A percentile compares a stretch with the other conserved stretches of the same genome.
phyloP scores from a whole-genome alignment of 306 rosid genomes.

The Glycine tomentella region DNA sequence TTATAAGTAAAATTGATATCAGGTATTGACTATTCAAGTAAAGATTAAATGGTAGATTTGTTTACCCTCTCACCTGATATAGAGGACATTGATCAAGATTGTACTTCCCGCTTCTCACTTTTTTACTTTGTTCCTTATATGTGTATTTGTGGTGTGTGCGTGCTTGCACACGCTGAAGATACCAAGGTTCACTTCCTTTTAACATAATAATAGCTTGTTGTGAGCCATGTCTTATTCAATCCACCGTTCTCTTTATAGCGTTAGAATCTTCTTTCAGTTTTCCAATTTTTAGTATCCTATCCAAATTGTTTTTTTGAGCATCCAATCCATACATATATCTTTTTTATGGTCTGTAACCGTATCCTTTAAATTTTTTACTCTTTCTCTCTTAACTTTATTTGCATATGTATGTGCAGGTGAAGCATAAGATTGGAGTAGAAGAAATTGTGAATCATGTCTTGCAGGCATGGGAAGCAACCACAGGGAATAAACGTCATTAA shows the following conservation, averaged over 20 bases:
- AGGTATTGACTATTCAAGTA: too few relatives aligned
- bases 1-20: background rate
- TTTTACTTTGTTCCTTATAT: too few relatives aligned
- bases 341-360: background rate
- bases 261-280: background rate
- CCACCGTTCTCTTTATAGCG: too few relatives aligned
- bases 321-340: background rate
- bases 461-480: slow-evolving; percentile 83
- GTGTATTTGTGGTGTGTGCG: too few relatives aligned
- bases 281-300: slow-evolving; percentile 7
- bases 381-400: background rate
- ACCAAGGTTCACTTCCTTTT: too few relatives aligned
- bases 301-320: background rate
- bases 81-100: too few relatives aligned
- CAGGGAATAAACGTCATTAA: slow-evolving; percentile 74
- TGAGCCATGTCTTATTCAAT: too few relatives aligned
- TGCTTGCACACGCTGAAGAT: too few relatives aligned
- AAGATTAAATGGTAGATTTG: too few relatives aligned
- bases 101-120: too few relatives aligned
- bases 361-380: background rate
- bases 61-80: too few relatives aligned
- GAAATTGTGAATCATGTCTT: slow-evolving; percentile 78
- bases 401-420: slow-evolving; percentile 62
- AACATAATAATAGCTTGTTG: too few relatives aligned
- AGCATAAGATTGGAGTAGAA: slow-evolving; percentile 80